Conservation (phyloP, 176 grass and related monocot species). For the Avena sativa region DNA sequence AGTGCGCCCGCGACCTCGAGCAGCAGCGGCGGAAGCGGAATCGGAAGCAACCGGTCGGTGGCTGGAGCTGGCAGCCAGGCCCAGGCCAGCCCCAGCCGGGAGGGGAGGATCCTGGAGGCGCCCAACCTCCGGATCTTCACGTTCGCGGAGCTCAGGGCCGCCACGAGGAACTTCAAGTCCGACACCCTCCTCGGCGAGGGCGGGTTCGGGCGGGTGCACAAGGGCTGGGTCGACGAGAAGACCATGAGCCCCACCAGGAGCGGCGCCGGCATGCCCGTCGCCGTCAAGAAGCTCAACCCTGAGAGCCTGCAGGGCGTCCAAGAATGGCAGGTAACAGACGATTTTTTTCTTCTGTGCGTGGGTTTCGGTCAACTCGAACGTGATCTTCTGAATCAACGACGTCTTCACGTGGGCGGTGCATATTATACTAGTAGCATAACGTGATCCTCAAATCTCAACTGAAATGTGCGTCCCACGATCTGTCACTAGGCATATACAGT, state of each 20-base stretch:
- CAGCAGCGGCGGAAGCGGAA: neutral
- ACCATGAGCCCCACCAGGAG: conserved; percentile 54
- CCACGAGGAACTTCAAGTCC: conserved; percentile 63
- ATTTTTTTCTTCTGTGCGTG: neutral
- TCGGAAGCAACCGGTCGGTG: conserved; percentile 12
- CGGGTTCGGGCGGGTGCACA: conserved; percentile 75
- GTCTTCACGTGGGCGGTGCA: conserved; percentile 35
- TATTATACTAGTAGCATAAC: neutral
- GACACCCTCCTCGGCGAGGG: conserved; percentile 75
- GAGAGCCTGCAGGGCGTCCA: conserved; percentile 74
- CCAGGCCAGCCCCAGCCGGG: neutral
- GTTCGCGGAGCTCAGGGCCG: conserved; percentile 68
- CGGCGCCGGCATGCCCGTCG: conserved; percentile 64
- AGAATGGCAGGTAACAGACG: conserved; percentile 65
- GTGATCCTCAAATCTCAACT: neutral
- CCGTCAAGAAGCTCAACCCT: conserved; percentile 77
- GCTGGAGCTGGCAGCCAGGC: neutral
- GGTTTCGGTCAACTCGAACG: neutral
- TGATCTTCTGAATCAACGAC: neutral
- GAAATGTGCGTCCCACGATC: conserved; percentile 24
- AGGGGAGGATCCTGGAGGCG: conserved; percentile 69
- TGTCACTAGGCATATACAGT: neutral
- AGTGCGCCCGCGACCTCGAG: neutral
- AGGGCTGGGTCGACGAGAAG: conserved; percentile 73
- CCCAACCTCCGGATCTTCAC: conserved; percentile 78